A percentile compares a stretch with the other conserved stretches of the same genome.
These are phyloP conservation scores for Trichoderma sp. DNA, from an alignment of 2,329 filamentous ascomycete species.

Conservation along the genomic window DNA sequence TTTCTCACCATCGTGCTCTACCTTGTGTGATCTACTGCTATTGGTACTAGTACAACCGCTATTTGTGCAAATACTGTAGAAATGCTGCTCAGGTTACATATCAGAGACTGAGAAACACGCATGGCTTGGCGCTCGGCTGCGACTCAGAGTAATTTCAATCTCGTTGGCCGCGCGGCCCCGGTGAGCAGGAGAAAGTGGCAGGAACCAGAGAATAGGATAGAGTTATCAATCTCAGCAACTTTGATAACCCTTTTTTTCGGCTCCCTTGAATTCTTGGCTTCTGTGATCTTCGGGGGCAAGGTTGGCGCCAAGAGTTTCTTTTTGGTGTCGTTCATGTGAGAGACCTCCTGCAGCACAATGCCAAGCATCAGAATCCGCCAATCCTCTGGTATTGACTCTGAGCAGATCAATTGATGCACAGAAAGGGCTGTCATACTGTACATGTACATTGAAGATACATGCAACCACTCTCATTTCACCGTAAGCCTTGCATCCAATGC, in stretches of 20 bases:
- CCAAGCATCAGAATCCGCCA: not conserved
- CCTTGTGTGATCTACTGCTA: not conserved
- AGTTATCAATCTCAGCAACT: conserved; percentile 12
- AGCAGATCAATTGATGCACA: not conserved
- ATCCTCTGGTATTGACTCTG: not conserved
- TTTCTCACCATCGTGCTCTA: not conserved
- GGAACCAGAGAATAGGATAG: not conserved
- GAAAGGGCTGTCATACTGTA: not conserved
- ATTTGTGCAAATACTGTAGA: not conserved
- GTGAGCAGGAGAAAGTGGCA: not conserved
- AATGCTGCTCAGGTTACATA: not conserved
- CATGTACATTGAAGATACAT: not conserved
- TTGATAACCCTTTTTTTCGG: not conserved
- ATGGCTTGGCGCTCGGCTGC: conserved; percentile 21
- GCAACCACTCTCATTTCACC: not conserved
- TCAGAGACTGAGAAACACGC: conserved; percentile 10
- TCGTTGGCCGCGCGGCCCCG: conserved; percentile 7
- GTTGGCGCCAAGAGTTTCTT: not conserved
- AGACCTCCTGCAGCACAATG: not conserved
- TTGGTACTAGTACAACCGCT: not conserved
- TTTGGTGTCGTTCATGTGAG: not conserved
- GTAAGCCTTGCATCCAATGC: not conserved
- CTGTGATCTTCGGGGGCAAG: not conserved
- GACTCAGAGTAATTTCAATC: conserved; percentile 21
- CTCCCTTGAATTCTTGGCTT: not conserved